Evolutionary conservation across 2,329 filamentous ascomycete species (phyloP).

Genomic region (Trichoderma hamatum): DNA sequence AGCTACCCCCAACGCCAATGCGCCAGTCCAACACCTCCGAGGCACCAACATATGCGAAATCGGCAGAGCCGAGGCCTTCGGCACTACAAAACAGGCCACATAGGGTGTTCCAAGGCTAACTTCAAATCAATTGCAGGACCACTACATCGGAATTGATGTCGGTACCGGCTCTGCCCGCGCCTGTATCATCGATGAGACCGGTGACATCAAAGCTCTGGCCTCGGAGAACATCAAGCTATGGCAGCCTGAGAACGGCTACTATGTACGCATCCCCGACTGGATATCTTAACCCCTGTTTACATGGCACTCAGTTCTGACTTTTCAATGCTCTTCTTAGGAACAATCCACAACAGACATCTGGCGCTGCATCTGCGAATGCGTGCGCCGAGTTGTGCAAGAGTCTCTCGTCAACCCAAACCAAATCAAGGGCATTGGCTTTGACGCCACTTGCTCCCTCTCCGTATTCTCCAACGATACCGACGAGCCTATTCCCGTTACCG

Average conservation of each 20-base stretch:
- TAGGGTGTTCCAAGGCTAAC: background rate
- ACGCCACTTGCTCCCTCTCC: slow-evolving; percentile 95
- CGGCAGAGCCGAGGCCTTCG: background rate
- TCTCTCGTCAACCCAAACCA: slow-evolving; percentile 74
- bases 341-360: slow-evolving; percentile 99
- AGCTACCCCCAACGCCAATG: slow-evolving; percentile 24
- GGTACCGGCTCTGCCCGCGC: slow-evolving; percentile 94
- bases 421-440: slow-evolving; percentile 92
- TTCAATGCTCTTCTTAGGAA: slow-evolving; percentile 57
- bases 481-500: slow-evolving; percentile 88
- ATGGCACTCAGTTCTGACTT: slow-evolving; percentile 3
- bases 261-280: slow-evolving; percentile 53
- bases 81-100: background rate
- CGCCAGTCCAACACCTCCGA: background rate
- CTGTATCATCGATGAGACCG: slow-evolving; percentile 89
- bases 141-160: slow-evolving; percentile 88
- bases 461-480: slow-evolving; percentile 89
- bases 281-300: background rate
- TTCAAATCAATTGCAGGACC: slow-evolving; percentile 47
- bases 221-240: slow-evolving; percentile 78
- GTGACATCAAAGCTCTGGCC: slow-evolving; percentile 80
- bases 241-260: slow-evolving; percentile 76
- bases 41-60: background rate
- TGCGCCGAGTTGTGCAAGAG: slow-evolving; percentile 79
- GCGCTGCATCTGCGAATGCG: slow-evolving; percentile 88